Evolutionary conservation across 2,329 filamentous ascomycete species (phyloP).

Genomic region (Cylindrodendrum hubeiense): DNA sequence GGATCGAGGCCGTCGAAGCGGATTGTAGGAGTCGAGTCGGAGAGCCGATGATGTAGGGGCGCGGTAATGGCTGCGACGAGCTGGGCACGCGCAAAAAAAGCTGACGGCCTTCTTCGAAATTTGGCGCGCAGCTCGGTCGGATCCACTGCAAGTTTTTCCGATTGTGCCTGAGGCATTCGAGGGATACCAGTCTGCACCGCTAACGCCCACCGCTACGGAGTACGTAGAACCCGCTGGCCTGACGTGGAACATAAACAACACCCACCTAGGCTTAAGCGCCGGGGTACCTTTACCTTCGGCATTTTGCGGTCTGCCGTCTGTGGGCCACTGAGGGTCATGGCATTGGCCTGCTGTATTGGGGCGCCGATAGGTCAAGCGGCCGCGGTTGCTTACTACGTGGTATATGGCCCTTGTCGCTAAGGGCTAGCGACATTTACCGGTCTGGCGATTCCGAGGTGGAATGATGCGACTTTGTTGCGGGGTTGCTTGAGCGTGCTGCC

Average conservation of each 20-base stretch:
- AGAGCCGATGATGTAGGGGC: constrained; percentile 51
- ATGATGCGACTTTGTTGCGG: constrained; percentile 44
- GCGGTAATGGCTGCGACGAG: constrained; percentile 49
- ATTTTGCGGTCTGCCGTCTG: not conserved
- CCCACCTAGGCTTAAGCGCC: not conserved
- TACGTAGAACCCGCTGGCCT: constrained; percentile 1
- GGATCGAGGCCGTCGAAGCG: constrained; percentile 44
- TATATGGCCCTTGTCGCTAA: constrained; percentile 33
- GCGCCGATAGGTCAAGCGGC: not conserved
- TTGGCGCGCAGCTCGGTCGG: constrained; percentile 43
- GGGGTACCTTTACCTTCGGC: not conserved
- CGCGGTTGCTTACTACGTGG: constrained; percentile 5
- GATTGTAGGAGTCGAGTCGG: constrained; percentile 37
- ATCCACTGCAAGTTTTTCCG: constrained; percentile 48
- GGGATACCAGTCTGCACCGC: constrained; percentile 16
- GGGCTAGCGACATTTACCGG: constrained; percentile 22
- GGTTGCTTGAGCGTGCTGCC: constrained; percentile 26
- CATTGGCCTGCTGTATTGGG: not conserved
- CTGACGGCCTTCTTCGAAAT: constrained; percentile 47
- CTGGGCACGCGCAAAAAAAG: constrained; percentile 51
- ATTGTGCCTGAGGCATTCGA: constrained; percentile 40
- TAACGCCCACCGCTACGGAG: constrained; percentile 11
- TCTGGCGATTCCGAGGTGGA: constrained; percentile 42
- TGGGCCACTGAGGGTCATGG: not conserved
- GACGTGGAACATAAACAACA: constrained; percentile 20